Evolutionary conservation across 2,329 filamentous ascomycete species (phyloP).

Genomic region (Fusarium pseudocircinatum): DNA sequence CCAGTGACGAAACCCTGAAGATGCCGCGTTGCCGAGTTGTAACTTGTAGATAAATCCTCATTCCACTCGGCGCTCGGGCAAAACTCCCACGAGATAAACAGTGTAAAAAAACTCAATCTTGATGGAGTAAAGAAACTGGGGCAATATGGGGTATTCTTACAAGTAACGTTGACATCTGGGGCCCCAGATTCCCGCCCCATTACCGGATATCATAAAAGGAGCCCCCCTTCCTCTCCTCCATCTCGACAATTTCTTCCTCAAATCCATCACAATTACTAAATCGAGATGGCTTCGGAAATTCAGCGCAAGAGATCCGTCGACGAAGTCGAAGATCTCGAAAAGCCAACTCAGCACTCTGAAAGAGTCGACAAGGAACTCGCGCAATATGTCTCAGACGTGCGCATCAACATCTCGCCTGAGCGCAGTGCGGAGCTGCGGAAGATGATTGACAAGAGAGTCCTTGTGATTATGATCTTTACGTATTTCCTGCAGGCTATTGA

Average conservation of each 20-base stretch:
- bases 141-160: not conserved
- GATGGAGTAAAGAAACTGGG: not conserved
- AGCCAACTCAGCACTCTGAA: constrained; percentile 58
- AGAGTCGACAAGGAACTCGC: constrained; percentile 75
- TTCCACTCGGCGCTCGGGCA: constrained; percentile 22
- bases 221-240: not conserved
- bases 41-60: not conserved
- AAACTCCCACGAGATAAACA: constrained; percentile 5
- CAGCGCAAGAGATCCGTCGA: constrained; percentile 28
- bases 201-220: not conserved
- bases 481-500: constrained; percentile 78
- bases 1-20: constrained; percentile 13
- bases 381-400: constrained; percentile 65
- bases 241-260: not conserved
- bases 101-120: not conserved
- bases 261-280: not conserved
- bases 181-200: not conserved
- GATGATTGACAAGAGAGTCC: constrained; percentile 73
- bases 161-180: constrained; percentile 12
- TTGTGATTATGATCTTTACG: constrained; percentile 76
- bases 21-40: constrained; percentile 21
- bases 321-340: constrained; percentile 50
- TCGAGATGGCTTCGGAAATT: constrained; percentile 23
- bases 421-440: constrained; percentile 69
- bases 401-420: constrained; percentile 66